Conservation (phyloP, 805 yeast species). For the Lachancea cidri region DNA sequence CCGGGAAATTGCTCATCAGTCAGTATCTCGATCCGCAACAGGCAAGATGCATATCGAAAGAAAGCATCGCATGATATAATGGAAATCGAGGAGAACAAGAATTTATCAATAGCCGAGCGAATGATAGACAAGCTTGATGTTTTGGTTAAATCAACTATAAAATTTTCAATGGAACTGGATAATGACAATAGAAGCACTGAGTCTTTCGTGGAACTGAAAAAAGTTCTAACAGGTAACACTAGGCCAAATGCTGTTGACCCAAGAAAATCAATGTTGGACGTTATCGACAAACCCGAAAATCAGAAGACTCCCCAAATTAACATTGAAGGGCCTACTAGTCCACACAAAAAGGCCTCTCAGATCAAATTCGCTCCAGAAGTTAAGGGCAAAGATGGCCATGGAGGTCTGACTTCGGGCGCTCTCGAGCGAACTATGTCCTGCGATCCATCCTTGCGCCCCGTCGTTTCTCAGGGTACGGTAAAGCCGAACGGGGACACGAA, state of each 20-base stretch:
- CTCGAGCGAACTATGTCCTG: constrained; percentile 9
- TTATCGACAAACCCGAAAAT: constrained; percentile 9
- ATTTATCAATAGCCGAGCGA: constrained; percentile 3
- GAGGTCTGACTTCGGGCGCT: constrained; percentile 11
- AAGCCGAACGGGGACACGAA: constrained; percentile 2
- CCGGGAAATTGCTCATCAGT: neutral
- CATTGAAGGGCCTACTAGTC: constrained; percentile 2
- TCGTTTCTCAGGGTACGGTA: constrained; percentile 3
- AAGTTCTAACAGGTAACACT: constrained; percentile 24
- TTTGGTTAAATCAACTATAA: constrained; percentile 20
- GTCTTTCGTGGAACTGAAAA: constrained; percentile 19
- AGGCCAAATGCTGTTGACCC: constrained; percentile 6
- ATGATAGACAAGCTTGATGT: constrained; percentile 12
- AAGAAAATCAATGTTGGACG: constrained; percentile 23
- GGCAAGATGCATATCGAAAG: constrained; percentile 7
- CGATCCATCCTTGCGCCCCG: constrained; percentile 8
- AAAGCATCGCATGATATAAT: constrained; percentile 13
- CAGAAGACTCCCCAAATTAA: constrained; percentile 3
- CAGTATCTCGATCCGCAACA: neutral
- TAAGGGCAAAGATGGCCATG: constrained; percentile 21
- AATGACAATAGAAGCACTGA: constrained; percentile 16
- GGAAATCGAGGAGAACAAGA: constrained; percentile 8
- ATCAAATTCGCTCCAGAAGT: constrained; percentile 26
- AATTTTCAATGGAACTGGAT: constrained; percentile 22
- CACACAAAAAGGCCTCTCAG: constrained; percentile 11